A percentile compares a stretch with the other conserved stretches of the same genome.
phyloP scores from a whole-genome alignment of 192 early-diverging fungal genomes.

The Coemansia sp. region DNA sequence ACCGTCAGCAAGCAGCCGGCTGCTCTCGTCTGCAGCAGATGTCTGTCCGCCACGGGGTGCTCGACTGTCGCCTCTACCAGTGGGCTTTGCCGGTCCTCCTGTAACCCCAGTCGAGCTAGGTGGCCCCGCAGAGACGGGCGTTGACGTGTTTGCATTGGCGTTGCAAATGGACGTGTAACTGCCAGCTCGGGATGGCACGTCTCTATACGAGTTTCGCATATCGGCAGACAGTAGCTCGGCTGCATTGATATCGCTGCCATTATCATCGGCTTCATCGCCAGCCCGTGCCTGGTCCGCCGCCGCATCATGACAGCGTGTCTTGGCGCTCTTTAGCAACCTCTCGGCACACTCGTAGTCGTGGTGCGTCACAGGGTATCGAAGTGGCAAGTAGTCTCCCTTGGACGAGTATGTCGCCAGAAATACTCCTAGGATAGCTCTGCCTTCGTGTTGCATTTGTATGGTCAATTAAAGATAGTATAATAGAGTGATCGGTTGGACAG shows the following conservation, averaged over 20 bases:
- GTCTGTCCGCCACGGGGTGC: not conserved
- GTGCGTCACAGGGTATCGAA: conserved; percentile 39
- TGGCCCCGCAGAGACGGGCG: not conserved
- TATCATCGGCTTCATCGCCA: not conserved
- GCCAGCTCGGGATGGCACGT: not conserved
- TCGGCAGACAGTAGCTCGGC: not conserved
- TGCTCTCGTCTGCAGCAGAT: conserved; percentile 2
- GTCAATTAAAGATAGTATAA: not conserved
- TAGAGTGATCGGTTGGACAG: not conserved
- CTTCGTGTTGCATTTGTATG: conserved; percentile 21
- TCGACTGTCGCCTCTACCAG: conserved; percentile 14
- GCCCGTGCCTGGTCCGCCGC: conserved; percentile 9
- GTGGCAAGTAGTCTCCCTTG: conserved; percentile 51
- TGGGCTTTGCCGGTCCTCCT: not conserved
- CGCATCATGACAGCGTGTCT: conserved; percentile 6
- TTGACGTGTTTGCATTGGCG: not conserved
- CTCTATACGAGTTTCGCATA: not conserved
- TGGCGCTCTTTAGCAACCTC: conserved; percentile 21
- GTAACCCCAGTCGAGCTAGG: not conserved
- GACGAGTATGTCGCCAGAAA: conserved; percentile 56
- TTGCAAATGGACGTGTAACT: not conserved
- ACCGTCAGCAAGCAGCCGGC: not conserved
- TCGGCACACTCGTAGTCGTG: conserved; percentile 41
- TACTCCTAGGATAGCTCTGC: conserved; percentile 43
- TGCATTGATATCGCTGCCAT: not conserved